A percentile compares a stretch with the other conserved stretches of the same genome.
These are phyloP conservation scores for Hemileccinum impolitum DNA, from an alignment of 768 basidiomycete species.

Conservation along the genomic window DNA sequence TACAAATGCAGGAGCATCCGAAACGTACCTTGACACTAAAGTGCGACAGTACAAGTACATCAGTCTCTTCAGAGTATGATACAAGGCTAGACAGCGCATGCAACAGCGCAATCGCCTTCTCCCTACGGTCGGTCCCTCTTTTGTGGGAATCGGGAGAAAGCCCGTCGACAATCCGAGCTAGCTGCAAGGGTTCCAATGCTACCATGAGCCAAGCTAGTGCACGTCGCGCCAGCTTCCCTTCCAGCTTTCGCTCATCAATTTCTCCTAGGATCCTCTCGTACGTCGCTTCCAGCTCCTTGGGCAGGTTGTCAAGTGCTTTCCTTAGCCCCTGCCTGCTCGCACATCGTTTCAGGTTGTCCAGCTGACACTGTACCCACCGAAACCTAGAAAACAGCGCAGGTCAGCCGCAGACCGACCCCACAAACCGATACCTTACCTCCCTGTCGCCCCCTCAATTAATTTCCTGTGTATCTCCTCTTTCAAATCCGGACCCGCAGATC, in stretches of 20 bases:
- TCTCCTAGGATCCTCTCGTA: conserved; percentile 2
- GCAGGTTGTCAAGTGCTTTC: not conserved
- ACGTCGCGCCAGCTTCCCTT: not conserved
- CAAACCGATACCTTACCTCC: not conserved
- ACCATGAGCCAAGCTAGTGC: not conserved
- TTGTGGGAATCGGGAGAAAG: not conserved
- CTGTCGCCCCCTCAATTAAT: not conserved
- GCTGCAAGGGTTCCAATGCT: not conserved
- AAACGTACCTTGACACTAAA: not conserved
- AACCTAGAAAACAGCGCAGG: not conserved
- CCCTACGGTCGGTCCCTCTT: not conserved
- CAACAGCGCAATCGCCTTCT: not conserved
- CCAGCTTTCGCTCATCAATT: not conserved
- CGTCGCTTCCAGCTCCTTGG: not conserved
- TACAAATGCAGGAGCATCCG: not conserved
- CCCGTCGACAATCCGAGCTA: not conserved
- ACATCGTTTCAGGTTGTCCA: not conserved
- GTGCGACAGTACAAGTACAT: not conserved
- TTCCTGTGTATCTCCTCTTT: not conserved
- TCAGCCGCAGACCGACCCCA: not conserved
- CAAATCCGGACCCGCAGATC: not conserved
- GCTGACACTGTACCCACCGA: conserved; percentile 6
- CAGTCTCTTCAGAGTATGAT: not conserved
- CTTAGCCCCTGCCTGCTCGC: not conserved
- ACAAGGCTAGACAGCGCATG: conserved; percentile 1